Evolutionary conservation across 768 basidiomycete genomes (phyloP), one percentile per base, ranked within the genome.

Genomic region (Pleurotus tuoliensis): DNA sequence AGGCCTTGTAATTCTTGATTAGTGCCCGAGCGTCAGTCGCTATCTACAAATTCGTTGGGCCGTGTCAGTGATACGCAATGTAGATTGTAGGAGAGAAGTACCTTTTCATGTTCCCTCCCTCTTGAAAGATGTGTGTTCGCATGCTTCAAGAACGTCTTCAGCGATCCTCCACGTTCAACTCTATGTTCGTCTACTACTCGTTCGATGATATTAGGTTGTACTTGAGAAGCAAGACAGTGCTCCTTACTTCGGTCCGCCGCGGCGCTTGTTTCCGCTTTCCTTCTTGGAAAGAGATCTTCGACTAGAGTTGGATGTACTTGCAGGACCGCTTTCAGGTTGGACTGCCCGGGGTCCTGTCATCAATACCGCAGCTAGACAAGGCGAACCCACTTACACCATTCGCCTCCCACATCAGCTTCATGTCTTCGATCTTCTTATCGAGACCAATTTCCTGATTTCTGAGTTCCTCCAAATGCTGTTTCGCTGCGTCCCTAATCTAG

Each of bases 221-320:
- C 38, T 30, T 15, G 25, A 44, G 22, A 13, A 24, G 39, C 7
- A 13, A 34, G 4, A 69, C 74, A 58, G 30, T 1, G 30, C 11
- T 34, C 30, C 30, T 34, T 22, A 76, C 77, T 56, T 68, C 71
- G 73, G 57, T 68, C 66, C 56, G 72, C 74, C 27, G 73, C 74
- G 41, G 65, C 59, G 40, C 76, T 68, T 37, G 75, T 67, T 16
- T 60, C 56, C 11, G 68, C 61, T 6, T 72, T 63, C 9, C 77
- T 69, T 34, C 68, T 69, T 24, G 64, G 59, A 22, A 72, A 73
- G 13, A 77, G 47, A 43, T 73, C 69, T 25, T 72, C 65, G 6
- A 73, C 43, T 11, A 70, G 59, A 7, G 66, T 34, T 15, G 69
- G 59, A 59, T 71, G 71, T 5, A 66, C 18, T 16, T 65, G 55